These are phyloP conservation scores for Curvularia spicifera DNA, from an alignment of 2,329 filamentous ascomycete genomes.

Conservation along the genomic window DNA sequence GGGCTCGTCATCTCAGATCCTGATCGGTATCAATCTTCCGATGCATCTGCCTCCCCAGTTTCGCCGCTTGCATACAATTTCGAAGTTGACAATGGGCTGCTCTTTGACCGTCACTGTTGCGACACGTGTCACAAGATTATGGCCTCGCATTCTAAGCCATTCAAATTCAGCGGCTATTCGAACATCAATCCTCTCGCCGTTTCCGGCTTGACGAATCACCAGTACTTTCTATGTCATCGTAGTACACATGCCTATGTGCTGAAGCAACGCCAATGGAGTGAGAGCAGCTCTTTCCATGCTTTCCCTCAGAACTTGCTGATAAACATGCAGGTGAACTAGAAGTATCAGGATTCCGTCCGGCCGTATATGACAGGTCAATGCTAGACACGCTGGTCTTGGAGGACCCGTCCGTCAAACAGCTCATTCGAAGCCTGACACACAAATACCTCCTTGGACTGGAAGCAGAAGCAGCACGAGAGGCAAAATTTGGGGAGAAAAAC, in stretches of 20 bases:
- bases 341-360: neutral
- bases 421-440: neutral
- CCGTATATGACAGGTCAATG: neutral
- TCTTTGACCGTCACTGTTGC: conserved; percentile 1
- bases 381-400: neutral
- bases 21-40: neutral
- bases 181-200: neutral
- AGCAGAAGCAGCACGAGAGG: conserved; percentile 3
- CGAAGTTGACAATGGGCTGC: neutral
- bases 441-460: neutral
- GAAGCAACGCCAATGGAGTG: conserved; percentile 1
- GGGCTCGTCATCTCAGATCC: neutral
- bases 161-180: conserved; percentile 1
- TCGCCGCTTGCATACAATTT: neutral
- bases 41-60: too few species aligned
- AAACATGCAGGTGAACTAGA: neutral
- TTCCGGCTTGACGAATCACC: neutral
- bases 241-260: neutral
- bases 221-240: neutral
- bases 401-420: neutral
- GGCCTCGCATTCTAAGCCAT: neutral
- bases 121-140: neutral
- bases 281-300: neutral
- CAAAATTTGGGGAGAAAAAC: neutral
- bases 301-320: neutral